A percentile compares a stretch with the other conserved stretches of the same genome.
phyloP scores from a whole-genome alignment of 306 rosid species.

The Trifolium fragiferum region DNA sequence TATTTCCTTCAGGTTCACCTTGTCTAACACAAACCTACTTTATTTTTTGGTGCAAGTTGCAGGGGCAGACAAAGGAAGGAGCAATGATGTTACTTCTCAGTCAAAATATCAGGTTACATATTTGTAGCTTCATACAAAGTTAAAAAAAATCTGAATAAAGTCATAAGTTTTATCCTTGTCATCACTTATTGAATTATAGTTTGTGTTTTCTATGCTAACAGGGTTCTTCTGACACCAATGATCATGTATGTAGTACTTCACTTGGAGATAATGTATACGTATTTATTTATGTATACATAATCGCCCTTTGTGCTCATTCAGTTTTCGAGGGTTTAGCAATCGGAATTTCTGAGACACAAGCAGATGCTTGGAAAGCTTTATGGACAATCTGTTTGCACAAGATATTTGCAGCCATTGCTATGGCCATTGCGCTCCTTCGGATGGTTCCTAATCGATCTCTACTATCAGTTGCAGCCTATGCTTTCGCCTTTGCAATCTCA shows the following conservation, averaged over 20 bases:
- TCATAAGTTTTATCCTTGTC: background rate
- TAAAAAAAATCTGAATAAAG: background rate
- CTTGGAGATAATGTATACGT: slow-evolving; percentile 55
- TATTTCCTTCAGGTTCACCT: slow-evolving; percentile 11
- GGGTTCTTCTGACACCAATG: slow-evolving; percentile 42
- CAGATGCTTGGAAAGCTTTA: slow-evolving; percentile 80
- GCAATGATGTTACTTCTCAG: slow-evolving; percentile 44
- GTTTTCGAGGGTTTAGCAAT: slow-evolving; percentile 86
- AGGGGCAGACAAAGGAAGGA: slow-evolving; percentile 41
- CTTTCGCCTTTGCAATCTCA: slow-evolving; percentile 77
- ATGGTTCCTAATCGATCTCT: slow-evolving; percentile 71
- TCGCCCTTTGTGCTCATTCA: slow-evolving; percentile 79
- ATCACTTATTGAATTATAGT: slow-evolving; percentile 7
- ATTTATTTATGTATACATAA: slow-evolving; percentile 33
- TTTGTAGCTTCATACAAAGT: background rate
- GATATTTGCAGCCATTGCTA: slow-evolving; percentile 84
- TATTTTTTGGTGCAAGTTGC: slow-evolving; percentile 19
- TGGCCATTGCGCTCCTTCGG: slow-evolving; percentile 88
- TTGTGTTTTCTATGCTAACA: slow-evolving; percentile 39
- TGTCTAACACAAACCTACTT: slow-evolving; percentile 16
- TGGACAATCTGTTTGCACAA: slow-evolving; percentile 89
- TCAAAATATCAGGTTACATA: slow-evolving; percentile 51
- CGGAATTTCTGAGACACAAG: slow-evolving; percentile 68
- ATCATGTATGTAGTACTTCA: slow-evolving; percentile 51
- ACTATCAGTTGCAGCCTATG: slow-evolving; percentile 58